Evolutionary conservation across 768 basidiomycete genomes (phyloP).

Genomic region (Lactarius hengduanensis): DNA sequence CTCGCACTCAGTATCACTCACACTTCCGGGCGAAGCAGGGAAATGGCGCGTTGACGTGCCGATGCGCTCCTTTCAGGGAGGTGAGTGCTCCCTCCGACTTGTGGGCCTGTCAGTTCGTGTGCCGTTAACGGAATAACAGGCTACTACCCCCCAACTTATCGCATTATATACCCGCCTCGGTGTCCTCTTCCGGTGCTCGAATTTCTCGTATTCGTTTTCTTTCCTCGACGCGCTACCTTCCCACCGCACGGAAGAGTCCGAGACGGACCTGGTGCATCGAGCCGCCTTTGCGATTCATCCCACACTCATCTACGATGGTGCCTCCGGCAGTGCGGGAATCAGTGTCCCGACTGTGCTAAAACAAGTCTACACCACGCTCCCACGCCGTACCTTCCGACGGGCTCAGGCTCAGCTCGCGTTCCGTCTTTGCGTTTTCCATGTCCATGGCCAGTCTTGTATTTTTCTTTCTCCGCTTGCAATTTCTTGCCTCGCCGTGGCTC

Average conservation of each 20-base stretch:
- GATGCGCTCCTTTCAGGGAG: conserved; percentile 81
- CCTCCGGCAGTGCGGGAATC: conserved; percentile 51
- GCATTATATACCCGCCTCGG: conserved; percentile 61
- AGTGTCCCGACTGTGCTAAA: conserved; percentile 45
- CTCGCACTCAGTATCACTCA: conserved; percentile 53
- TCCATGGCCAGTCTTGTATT: conserved; percentile 43
- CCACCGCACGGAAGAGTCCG: conserved; percentile 3
- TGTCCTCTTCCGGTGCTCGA: conserved; percentile 50
- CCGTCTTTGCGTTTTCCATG: conserved; percentile 42
- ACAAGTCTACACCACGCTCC: conserved; percentile 27
- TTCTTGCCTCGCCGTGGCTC: conserved; percentile 36
- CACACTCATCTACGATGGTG: conserved; percentile 64
- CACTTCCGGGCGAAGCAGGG: conserved; percentile 37
- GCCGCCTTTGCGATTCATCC: conserved; percentile 30
- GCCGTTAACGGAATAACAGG: conserved; percentile 40
- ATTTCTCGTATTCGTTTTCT: conserved; percentile 77
- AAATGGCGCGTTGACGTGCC: conserved; percentile 71
- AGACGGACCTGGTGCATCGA: conserved; percentile 29
- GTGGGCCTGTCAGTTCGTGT: not conserved
- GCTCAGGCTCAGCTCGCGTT: conserved; percentile 23
- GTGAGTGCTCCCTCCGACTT: conserved; percentile 37
- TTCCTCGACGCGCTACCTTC: conserved; percentile 37
- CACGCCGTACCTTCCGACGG: conserved; percentile 25
- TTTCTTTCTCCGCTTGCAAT: conserved; percentile 22
- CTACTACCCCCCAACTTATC: conserved; percentile 71